Percentiles rank a stretch among this genome's conserved stretches.
Conservation (phyloP, 805 yeast species). For the Schizosaccharomyces cryophilus region DNA sequence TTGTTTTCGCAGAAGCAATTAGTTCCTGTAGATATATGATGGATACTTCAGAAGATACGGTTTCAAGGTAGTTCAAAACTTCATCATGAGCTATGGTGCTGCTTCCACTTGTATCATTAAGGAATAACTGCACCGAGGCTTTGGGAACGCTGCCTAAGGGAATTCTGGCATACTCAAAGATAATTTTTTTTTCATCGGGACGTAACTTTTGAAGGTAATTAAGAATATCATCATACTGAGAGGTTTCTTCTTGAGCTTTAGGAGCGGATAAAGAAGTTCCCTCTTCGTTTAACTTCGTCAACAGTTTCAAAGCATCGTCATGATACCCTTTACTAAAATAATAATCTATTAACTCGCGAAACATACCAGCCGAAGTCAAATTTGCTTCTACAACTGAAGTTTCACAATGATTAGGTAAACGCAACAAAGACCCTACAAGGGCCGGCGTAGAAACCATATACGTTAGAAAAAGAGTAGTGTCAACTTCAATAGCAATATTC, state of each 20-base stretch:
- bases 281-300: constrained; percentile 19
- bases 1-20: background rate
- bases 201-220: background rate
- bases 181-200: constrained; percentile 11
- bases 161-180: constrained; percentile 33
- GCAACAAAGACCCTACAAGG: constrained; percentile 57
- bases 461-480: constrained; percentile 53
- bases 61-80: background rate
- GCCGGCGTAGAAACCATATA: constrained; percentile 45
- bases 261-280: constrained; percentile 10
- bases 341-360: constrained; percentile 54
- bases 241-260: constrained; percentile 16
- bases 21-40: background rate
- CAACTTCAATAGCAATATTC: constrained; percentile 18
- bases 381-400: constrained; percentile 32
- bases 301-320: constrained; percentile 37
- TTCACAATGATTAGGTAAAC: constrained; percentile 55
- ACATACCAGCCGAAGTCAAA: constrained; percentile 24
- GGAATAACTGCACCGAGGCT: constrained; percentile 28
- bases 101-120: constrained; percentile 38
- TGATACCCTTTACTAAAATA: constrained; percentile 41
- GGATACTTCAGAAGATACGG: background rate
- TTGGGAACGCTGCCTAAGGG: constrained; percentile 19
- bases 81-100: constrained; percentile 24
- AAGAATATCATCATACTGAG: constrained; percentile 20